Evolutionary conservation across 805 yeast genomes (phyloP).

Genomic region (Lachancea cidri): DNA sequence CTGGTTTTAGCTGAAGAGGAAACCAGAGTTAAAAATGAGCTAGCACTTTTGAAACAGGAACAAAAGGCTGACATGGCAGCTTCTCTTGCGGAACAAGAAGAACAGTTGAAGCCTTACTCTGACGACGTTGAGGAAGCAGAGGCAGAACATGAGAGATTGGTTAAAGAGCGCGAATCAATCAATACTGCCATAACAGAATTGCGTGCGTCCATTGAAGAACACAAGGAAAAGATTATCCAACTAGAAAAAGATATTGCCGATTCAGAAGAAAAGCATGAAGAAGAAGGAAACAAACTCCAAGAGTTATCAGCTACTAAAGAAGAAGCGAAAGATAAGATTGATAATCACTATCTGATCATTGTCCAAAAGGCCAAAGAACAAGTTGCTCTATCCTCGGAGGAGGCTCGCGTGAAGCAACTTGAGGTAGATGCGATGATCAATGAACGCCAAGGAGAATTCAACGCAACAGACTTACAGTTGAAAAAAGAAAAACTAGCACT

Average conservation of each 20-base stretch:
- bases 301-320: conserved; percentile 31
- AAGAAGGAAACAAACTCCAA: conserved; percentile 30
- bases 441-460: conserved; percentile 34
- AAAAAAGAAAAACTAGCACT: conserved; percentile 33
- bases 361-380: conserved; percentile 35
- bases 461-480: conserved; percentile 33
- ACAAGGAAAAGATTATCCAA: conserved; percentile 33
- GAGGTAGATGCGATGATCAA: conserved; percentile 36
- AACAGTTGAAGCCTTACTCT: conserved; percentile 40
- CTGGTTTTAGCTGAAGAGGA: conserved; percentile 33
- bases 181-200: conserved; percentile 42
- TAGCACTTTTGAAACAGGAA: conserved; percentile 25
- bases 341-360: conserved; percentile 19
- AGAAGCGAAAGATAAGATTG: conserved; percentile 19
- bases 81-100: conserved; percentile 30
- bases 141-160: conserved; percentile 29
- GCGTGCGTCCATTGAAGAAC: conserved; percentile 28
- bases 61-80: conserved; percentile 26
- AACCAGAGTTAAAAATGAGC: conserved; percentile 21
- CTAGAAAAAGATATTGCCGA: conserved; percentile 32
- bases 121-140: conserved; percentile 39
- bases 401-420: conserved; percentile 35
- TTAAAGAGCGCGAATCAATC: conserved; percentile 34
- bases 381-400: conserved; percentile 31
- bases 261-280: conserved; percentile 25